Evolutionary conservation across 2,329 filamentous ascomycete genomes (phyloP).

Genomic region (Clonostachys byssicola): DNA sequence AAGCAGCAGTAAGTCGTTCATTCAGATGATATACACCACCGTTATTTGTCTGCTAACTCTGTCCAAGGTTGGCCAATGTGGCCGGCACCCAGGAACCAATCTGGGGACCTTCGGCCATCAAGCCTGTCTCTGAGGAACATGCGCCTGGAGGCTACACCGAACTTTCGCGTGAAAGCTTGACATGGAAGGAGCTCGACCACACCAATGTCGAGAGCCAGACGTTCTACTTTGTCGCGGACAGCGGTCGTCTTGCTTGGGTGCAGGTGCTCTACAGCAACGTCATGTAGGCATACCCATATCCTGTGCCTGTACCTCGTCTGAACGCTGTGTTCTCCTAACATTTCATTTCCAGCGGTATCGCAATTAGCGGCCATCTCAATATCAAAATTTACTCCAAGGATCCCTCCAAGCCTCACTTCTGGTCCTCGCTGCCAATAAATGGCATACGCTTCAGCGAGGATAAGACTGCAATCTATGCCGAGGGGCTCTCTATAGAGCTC

Average conservation of each 20-base stretch:
- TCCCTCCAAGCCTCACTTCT: constrained; percentile 69
- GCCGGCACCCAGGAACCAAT: constrained; percentile 95
- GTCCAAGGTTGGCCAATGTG: constrained; percentile 63
- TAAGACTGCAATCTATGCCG: constrained; percentile 78
- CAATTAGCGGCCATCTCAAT: constrained; percentile 90
- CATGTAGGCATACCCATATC: constrained; percentile 54
- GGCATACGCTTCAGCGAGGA: constrained; percentile 83
- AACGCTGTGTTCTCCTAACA: constrained; percentile 13
- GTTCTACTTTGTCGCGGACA: constrained; percentile 84
- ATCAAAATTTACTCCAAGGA: constrained; percentile 84
- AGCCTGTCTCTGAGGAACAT: constrained; percentile 77
- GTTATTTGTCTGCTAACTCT: not conserved
- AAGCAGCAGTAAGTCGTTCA: constrained; percentile 71
- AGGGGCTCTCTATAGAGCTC: constrained; percentile 79
- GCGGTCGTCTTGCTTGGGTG: constrained; percentile 70
- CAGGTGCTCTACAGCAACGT: constrained; percentile 99
- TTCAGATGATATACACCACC: constrained; percentile 4
- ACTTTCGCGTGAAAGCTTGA: constrained; percentile 70
- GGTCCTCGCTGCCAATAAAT: constrained; percentile 75
- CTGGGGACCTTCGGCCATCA: constrained; percentile 86
- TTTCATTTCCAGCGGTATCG: constrained; percentile 64
- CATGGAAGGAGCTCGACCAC: constrained; percentile 76
- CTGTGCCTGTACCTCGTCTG: not conserved
- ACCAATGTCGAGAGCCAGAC: constrained; percentile 93
- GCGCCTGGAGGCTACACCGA: constrained; percentile 77